phyloP scores from a whole-genome alignment of 768 basidiomycete species.

The Phaeotremella fagi region DNA sequence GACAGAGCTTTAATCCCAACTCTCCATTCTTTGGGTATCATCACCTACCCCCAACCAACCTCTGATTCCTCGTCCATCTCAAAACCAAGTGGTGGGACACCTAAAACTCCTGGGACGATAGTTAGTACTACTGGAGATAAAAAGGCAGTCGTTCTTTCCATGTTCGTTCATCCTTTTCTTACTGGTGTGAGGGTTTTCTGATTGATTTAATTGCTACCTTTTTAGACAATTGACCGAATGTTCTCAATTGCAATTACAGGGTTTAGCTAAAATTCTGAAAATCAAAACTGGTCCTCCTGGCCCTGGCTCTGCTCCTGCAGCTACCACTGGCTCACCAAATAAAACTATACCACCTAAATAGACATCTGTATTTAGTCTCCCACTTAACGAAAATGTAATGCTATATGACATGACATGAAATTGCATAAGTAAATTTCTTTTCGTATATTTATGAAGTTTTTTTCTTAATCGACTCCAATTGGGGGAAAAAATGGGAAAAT shows the following conservation, averaged over 20 bases:
- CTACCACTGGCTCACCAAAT: no score
- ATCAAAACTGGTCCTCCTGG: slow-evolving; percentile 3
- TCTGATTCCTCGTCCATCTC: slow-evolving; percentile 8
- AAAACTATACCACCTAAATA: no score
- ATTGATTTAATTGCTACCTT: neutral
- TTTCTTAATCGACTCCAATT: no score
- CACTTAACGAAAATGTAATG: no score
- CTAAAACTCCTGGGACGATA: slow-evolving; percentile 14
- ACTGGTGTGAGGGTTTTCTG: neutral
- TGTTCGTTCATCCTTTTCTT: slow-evolving; percentile 2
- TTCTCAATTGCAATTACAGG: slow-evolving; percentile 11
- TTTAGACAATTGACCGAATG: slow-evolving; percentile 10
- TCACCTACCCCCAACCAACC: no score
- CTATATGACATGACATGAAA: no score
- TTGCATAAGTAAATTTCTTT: no score
- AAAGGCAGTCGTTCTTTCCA: slow-evolving; percentile 13
- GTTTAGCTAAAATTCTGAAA: slow-evolving; percentile 15
- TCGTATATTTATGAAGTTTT: no score
- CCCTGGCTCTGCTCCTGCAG: neutral
- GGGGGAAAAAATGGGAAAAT: no score
- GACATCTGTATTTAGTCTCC: no score
- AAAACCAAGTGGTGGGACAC: neutral
- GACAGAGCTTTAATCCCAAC: neutral
- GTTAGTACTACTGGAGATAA: slow-evolving; percentile 14
- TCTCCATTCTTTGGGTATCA: slow-evolving; percentile 19